Base-by-base conservation (phyloP, 176 grass and related monocot species). In the Ensete glaucum region DNA sequence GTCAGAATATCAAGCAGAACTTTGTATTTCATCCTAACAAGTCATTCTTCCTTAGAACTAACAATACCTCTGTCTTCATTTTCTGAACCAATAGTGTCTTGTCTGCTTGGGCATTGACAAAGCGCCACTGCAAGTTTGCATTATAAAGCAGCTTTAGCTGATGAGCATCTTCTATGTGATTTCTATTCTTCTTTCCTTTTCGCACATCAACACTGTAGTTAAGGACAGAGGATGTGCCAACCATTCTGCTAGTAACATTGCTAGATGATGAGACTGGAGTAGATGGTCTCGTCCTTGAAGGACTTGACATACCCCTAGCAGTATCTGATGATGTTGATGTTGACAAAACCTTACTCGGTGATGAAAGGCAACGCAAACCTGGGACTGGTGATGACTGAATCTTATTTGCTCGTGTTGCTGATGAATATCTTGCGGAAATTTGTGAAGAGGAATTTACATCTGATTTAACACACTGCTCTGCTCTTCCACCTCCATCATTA, bases 121-220 rank as follows among this genome's bases (percentile, higher is more conserved):
- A 99, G 58, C 77, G 80, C 95, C 95, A 99, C 69, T 94, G 95
- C 74, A 99, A 73, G 76, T 79, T 80, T 78, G 86, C 80, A 82
- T 88, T 99, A 72, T 94, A 82, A 73, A 99, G 83, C 24, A 94
- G 76, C 70, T 79, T 86, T 80, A 99, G 78, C 70, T 94, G 88
- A 85, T 94, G 95, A 64, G 85, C 76, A 77, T 99, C 90, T 83
- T 98, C 95, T 74, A 91, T 72, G 62, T 98, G 88, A 57, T 81
- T 84, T 17, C 77, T 76, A 23, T 73, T 89, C 76, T 83, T 96
- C 88, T 89, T 94, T 68, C 82, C 90, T 86, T 82, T 94, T 88
- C 82, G 82, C 13, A 77, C 76, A 89, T 94, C 90, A 81, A 80
- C 13, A 23, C 85, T 87, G 69, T 87, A 91, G 79, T 76, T 99